phyloP scores from a whole-genome alignment of 371 early-diverging fungal species.

The Saksenaea oblongispora region DNA sequence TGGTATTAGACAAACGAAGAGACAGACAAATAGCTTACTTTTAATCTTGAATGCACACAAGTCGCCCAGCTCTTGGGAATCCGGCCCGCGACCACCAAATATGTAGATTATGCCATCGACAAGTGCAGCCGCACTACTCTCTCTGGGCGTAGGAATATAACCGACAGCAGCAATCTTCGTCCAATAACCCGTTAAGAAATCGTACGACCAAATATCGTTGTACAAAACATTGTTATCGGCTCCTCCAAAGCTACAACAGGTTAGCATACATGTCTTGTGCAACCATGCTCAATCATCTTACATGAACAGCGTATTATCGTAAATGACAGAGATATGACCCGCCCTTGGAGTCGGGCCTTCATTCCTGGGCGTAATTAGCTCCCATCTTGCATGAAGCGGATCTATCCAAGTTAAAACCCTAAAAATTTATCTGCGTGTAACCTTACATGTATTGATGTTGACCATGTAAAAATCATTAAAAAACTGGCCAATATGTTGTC shows the following conservation, averaged over 20 bases:
- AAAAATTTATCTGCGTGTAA: background rate
- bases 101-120: conserved; percentile 77
- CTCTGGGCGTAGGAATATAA: conserved; percentile 66
- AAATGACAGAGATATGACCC: conserved; percentile 60
- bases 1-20: too few relatives aligned
- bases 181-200: conserved; percentile 62
- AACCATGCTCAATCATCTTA: conserved; percentile 28
- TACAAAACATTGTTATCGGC: conserved; percentile 66
- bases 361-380: conserved; percentile 39
- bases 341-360: conserved; percentile 60
- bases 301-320: conserved; percentile 62
- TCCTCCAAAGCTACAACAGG: conserved; percentile 66
- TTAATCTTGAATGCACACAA: conserved; percentile 73
- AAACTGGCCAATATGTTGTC: conserved; percentile 66
- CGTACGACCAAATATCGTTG: conserved; percentile 79
- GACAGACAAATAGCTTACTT: conserved; percentile 33
- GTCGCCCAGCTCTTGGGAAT: conserved; percentile 66
- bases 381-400: conserved; percentile 55
- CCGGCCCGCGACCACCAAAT: conserved; percentile 68
- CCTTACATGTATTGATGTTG: conserved; percentile 60
- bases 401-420: background rate
- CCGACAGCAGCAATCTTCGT: conserved; percentile 62
- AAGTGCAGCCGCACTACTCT: conserved; percentile 64
- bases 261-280: conserved; percentile 13
- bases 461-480: conserved; percentile 71